Base-by-base conservation (phyloP, 2,329 filamentous ascomycete species). In the Phyllosticta citrichinensis region DNA sequence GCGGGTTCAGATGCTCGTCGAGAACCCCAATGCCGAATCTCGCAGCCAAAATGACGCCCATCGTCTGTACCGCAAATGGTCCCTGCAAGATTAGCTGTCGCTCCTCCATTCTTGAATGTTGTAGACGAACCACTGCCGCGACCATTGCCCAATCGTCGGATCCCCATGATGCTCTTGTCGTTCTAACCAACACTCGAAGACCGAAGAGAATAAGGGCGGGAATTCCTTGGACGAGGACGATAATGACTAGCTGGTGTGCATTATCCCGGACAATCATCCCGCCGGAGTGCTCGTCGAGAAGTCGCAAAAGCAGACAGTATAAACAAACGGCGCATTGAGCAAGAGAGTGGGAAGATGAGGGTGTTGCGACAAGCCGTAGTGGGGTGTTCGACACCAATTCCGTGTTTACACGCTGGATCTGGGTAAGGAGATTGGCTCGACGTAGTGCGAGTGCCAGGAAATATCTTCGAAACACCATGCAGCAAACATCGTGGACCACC, bases 101-200 rank as follows among this genome's bases (percentile, higher is more conserved):
- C 12, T n/a, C 11, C 33, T 58, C 58, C 50, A 52, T 62, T 17
- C 63, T 61, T 35, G 20, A 58, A 56, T 22, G 58, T 33, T n/a
- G 56, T 30, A 24, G 40, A 52, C 24, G 2, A n/a, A 60, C 58
- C 58, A 55, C 55, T 3, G 56, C 22, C 2, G 25, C 51, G 3
- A 55, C 14, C 67, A 72, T 72, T 1, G 65, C 59, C 67, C 67
- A 71, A 25, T 72, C 71, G 50, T 73, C 70, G 12, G 65, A 57
- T 9, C 68, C 70, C 65, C 69, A 72, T n/a, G 64, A 62, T 11
- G 62, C 47, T 33, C 60, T 64, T 24, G 62, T 63, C 9, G 66
- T 52, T 12, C 66, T 59, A 25, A 63, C 65, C 50, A 67, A 67
- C 5, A 63, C 55, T 10, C 66, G 65, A 22, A 68, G 56, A 6